A percentile compares a stretch with the other conserved stretches of the same genome.
Conservation (phyloP, 2,329 filamentous ascomycete species). For the Raffaelea albimanens region DNA sequence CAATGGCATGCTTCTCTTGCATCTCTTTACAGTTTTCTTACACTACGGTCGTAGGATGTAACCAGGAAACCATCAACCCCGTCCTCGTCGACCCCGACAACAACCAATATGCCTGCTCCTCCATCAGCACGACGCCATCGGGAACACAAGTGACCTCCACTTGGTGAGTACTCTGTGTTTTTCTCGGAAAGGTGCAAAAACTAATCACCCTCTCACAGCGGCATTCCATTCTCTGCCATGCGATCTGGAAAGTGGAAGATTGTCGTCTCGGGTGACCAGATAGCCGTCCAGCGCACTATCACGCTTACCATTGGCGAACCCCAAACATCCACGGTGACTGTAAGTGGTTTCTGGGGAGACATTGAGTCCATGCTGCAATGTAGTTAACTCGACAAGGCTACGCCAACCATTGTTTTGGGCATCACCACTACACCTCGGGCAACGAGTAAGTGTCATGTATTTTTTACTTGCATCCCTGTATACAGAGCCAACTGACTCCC, state of each 20-base stretch:
- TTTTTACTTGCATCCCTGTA: no score
- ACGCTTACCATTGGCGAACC: slow-evolving; percentile 23
- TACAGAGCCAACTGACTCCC: slow-evolving; percentile 10
- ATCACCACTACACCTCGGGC: slow-evolving; percentile 26
- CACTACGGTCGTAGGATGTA: slow-evolving; percentile 19
- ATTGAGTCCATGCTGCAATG: no score
- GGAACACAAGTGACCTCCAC: slow-evolving; percentile 25
- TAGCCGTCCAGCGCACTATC: slow-evolving; percentile 26
- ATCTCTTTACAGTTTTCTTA: background rate
- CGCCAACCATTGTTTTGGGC: slow-evolving; percentile 26
- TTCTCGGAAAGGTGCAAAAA: background rate
- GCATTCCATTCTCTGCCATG: slow-evolving; percentile 28
- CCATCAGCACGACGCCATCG: slow-evolving; percentile 23
- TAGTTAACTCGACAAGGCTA: slow-evolving; percentile 18
- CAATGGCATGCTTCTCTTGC: background rate
- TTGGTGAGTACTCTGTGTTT: slow-evolving; percentile 20
- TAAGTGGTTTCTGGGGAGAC: slow-evolving; percentile 13
- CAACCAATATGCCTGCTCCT: slow-evolving; percentile 25
- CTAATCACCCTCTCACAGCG: slow-evolving; percentile 12
- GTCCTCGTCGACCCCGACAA: slow-evolving; percentile 22
- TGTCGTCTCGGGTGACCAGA: slow-evolving; percentile 23
- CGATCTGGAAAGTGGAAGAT: slow-evolving; percentile 26
- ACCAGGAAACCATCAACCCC: slow-evolving; percentile 23
- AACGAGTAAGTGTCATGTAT: slow-evolving; percentile 17
- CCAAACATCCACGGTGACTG: slow-evolving; percentile 23